Evolutionary conservation across 2,329 filamentous ascomycete genomes (phyloP).

Genomic region (Penicillium griseofulvum): DNA sequence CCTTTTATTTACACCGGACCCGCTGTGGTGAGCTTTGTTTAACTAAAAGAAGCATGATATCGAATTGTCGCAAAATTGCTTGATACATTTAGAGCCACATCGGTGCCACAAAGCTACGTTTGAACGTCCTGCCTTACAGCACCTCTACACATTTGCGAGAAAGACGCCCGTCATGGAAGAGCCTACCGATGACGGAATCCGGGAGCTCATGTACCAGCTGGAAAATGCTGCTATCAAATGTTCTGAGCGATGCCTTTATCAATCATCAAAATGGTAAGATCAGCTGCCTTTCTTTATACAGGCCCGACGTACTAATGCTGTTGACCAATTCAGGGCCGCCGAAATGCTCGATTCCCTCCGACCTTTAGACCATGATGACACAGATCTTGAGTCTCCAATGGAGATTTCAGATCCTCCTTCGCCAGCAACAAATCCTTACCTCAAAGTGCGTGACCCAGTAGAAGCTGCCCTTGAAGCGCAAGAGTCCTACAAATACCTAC

Average conservation of each 20-base stretch:
- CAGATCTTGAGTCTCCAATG: constrained; percentile 60
- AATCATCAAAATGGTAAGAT: constrained; percentile 86
- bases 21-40: not conserved
- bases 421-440: constrained; percentile 51
- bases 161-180: constrained; percentile 28
- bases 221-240: constrained; percentile 87
- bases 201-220: constrained; percentile 68
- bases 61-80: not conserved
- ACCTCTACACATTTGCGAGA: not conserved
- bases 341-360: constrained; percentile 86
- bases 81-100: not conserved
- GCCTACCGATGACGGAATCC: constrained; percentile 39
- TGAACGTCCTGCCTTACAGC: not conserved
- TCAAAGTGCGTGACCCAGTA: constrained; percentile 61
- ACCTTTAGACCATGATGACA: constrained; percentile 55
- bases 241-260: constrained; percentile 91
- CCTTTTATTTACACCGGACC: constrained; percentile 3
- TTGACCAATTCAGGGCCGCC: constrained; percentile 66
- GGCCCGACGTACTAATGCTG: constrained; percentile 11
- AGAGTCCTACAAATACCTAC: constrained; percentile 78
- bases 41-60: not conserved
- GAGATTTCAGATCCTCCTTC: constrained; percentile 51
- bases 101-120: not conserved
- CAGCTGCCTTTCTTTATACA: not conserved
- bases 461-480: constrained; percentile 74